Percentiles rank a stretch among this genome's conserved stretches.
These are phyloP conservation scores for Trichoderma gracile DNA, from an alignment of 2,329 filamentous ascomycete species.

Conservation along the genomic window DNA sequence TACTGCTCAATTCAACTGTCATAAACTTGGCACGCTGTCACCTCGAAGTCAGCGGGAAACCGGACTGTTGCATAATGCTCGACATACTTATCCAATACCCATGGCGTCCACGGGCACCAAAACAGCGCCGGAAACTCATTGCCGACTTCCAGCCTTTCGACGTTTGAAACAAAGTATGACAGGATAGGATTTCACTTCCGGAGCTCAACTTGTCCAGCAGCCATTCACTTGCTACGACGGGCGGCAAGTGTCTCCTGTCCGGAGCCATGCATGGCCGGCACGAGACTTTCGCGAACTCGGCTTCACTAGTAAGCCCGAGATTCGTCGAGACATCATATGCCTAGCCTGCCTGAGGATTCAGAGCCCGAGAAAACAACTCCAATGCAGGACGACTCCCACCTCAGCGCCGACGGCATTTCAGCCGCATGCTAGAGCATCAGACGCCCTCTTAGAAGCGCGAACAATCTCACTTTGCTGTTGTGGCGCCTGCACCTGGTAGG, in stretches of 20 bases:
- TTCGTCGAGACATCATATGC: neutral
- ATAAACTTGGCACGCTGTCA: neutral
- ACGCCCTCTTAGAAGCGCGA: neutral
- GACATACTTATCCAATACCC: neutral
- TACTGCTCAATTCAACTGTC: neutral
- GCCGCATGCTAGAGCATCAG: conserved; percentile 15
- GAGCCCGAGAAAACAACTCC: neutral
- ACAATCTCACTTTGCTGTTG: neutral
- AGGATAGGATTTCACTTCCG: neutral
- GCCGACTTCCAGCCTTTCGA: neutral
- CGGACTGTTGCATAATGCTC: neutral
- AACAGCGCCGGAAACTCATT: neutral
- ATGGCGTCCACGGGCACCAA: neutral
- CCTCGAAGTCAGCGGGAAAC: neutral
- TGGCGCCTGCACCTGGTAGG: neutral
- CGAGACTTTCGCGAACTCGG: neutral
- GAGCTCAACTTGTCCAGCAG: neutral
- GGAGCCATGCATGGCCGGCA: neutral
- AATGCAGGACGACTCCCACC: neutral
- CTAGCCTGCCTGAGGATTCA: neutral
- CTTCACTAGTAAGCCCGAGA: neutral
- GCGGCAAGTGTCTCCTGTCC: neutral
- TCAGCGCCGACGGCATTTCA: conserved; percentile 14
- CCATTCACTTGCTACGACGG: neutral
- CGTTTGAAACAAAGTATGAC: neutral